A percentile compares a stretch with the other conserved stretches of the same genome.
phyloP scores from a whole-genome alignment of 257 asterid species.

The Ophiorrhiza pumila region DNA sequence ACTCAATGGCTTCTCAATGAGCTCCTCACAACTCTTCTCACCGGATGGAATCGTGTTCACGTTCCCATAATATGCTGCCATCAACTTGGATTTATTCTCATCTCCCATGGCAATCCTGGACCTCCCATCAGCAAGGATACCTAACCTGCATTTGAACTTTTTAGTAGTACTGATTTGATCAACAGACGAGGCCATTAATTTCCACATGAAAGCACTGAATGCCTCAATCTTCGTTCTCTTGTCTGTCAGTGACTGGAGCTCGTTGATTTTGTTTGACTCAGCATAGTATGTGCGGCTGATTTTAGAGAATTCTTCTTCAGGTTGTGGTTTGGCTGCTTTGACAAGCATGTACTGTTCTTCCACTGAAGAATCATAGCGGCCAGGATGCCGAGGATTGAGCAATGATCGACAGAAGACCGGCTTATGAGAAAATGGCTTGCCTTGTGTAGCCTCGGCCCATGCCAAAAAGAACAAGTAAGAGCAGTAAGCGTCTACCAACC shows the following conservation, averaged over 20 bases:
- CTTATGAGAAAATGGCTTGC: slow-evolving; percentile 27
- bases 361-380: slow-evolving; percentile 30
- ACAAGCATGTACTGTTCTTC: slow-evolving; percentile 34
- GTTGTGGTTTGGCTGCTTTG: slow-evolving; percentile 5
- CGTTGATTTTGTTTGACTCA: slow-evolving; percentile 25
- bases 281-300: slow-evolving; percentile 57
- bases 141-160: slow-evolving; percentile 28
- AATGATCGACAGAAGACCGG: slow-evolving; percentile 62
- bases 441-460: slow-evolving; percentile 52
- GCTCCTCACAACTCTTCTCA: slow-evolving; percentile 31
- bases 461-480: slow-evolving; percentile 64
- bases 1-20: slow-evolving; percentile 35
- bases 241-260: slow-evolving; percentile 38
- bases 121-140: slow-evolving; percentile 65
- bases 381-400: slow-evolving; percentile 48
- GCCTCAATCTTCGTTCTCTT: slow-evolving; percentile 49
- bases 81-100: slow-evolving; percentile 4
- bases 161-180: neutral
- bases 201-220: slow-evolving; percentile 65
- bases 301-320: too few species aligned
- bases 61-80: slow-evolving; percentile 51
- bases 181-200: slow-evolving; percentile 30
- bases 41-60: slow-evolving; percentile 61
- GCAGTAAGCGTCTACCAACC: slow-evolving; percentile 64
- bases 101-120: slow-evolving; percentile 32